Percentiles rank a stretch among this genome's conserved stretches.
phyloP scores from a whole-genome alignment of 352 stramenopile species.

The Sclerospora graminicola region DNA sequence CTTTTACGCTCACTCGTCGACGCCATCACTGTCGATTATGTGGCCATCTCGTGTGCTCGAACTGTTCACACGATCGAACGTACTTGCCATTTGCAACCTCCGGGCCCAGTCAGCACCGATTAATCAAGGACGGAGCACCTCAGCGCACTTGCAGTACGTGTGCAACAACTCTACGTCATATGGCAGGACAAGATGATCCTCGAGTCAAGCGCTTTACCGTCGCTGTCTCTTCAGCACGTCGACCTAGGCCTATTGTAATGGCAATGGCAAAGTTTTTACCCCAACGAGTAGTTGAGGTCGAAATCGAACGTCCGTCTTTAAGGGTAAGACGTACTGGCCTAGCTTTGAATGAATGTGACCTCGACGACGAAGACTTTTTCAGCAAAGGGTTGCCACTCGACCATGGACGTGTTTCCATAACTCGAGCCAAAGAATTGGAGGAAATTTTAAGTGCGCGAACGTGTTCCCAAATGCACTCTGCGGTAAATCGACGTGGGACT shows the following conservation, averaged over 20 bases:
- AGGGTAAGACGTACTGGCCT: slow-evolving; percentile 20
- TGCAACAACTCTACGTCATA: slow-evolving; percentile 46
- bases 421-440: slow-evolving; percentile 39
- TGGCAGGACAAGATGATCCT: slow-evolving; percentile 44
- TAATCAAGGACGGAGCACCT: slow-evolving; percentile 58
- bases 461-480: slow-evolving; percentile 17
- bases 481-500: slow-evolving; percentile 2
- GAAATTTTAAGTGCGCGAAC: slow-evolving; percentile 35
- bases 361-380: slow-evolving; percentile 23
- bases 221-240: slow-evolving; percentile 8
- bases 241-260: slow-evolving; percentile 6
- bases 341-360: slow-evolving; percentile 12
- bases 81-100: slow-evolving; percentile 49
- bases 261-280: slow-evolving; percentile 4
- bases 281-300: slow-evolving; percentile 13
- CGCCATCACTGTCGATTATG: slow-evolving; percentile 83
- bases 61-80: slow-evolving; percentile 57
- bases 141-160: slow-evolving; percentile 67
- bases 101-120: slow-evolving; percentile 38
- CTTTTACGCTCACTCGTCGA: slow-evolving; percentile 51
- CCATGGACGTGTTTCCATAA: slow-evolving; percentile 15
- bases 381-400: slow-evolving; percentile 17
- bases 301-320: slow-evolving; percentile 22
- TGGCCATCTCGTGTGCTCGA: slow-evolving; percentile 54
- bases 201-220: slow-evolving; percentile 49